Conservation (phyloP, 345 rosid genomes). For the Rhodomyrtus tomentosa region DNA sequence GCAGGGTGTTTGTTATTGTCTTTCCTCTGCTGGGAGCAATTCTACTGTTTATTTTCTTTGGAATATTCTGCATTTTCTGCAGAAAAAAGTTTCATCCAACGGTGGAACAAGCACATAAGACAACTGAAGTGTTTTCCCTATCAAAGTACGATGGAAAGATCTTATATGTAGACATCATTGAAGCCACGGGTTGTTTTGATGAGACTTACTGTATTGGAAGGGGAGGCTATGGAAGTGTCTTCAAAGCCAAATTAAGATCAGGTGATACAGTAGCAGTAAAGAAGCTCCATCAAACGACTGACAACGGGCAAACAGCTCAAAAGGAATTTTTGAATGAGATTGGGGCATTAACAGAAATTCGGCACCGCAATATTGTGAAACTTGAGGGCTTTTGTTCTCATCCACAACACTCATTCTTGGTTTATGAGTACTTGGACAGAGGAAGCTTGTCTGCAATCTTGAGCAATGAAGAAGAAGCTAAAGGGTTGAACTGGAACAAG, state of each 20-base stretch:
- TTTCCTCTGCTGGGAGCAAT: neutral
- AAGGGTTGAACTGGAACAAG: constrained; percentile 2
- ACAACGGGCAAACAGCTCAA: neutral
- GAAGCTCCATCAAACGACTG: constrained; percentile 3
- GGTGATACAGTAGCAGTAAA: constrained; percentile 13
- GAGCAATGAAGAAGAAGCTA: neutral
- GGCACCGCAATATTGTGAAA: constrained; percentile 3
- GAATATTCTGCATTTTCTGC: neutral
- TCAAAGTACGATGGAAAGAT: constrained; percentile 4
- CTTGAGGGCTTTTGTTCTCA: neutral
- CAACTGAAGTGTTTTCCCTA: neutral
- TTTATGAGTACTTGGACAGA: constrained; percentile 3
- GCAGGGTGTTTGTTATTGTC: neutral
- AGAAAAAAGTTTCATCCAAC: neutral
- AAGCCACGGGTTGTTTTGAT: constrained; percentile 3
- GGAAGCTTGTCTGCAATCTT: constrained; percentile 3
- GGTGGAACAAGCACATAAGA: neutral
- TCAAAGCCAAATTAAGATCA: constrained; percentile 7
- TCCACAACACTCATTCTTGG: neutral
- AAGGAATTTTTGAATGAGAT: constrained; percentile 8
- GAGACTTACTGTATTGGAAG: constrained; percentile 6
- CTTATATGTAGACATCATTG: constrained; percentile 9
- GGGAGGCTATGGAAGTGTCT: constrained; percentile 21
- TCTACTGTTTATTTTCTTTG: neutral
- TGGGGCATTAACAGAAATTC: neutral